Conservation (phyloP, 2,329 filamentous ascomycete genomes). For the Colletotrichum eremochloae region DNA sequence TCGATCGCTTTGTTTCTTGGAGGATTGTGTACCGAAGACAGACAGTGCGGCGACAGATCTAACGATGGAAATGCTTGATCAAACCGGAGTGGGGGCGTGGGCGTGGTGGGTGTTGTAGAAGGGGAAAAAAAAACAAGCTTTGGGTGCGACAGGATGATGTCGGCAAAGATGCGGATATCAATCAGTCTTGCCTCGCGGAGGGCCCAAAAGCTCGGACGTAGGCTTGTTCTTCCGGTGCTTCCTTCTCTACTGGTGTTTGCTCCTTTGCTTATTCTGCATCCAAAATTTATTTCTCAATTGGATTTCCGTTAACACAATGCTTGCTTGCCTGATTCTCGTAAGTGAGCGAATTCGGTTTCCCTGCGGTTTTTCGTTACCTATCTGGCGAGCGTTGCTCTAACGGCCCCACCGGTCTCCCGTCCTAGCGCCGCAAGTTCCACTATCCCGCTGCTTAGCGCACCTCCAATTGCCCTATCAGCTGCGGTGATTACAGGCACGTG, state of each 20-base stretch:
- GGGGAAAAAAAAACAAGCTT: constrained; percentile 38
- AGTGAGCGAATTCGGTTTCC: too few species aligned
- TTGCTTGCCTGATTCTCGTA: neutral
- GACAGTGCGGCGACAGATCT: neutral
- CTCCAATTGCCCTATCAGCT: constrained; percentile 44
- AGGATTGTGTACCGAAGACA: neutral
- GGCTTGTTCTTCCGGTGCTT: neutral
- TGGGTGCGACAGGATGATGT: constrained; percentile 23
- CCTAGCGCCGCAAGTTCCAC: constrained; percentile 27
- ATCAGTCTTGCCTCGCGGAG: neutral
- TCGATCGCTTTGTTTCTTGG: neutral
- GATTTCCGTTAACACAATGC: neutral
- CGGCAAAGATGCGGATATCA: neutral
- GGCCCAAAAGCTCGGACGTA: constrained; percentile 7
- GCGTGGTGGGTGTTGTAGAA: neutral
- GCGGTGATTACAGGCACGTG: constrained; percentile 40
- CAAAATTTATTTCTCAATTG: neutral
- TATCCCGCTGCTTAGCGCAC: constrained; percentile 30
- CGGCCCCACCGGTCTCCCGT: constrained; percentile 26
- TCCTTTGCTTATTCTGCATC: too few species aligned
- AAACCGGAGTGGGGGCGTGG: constrained; percentile 5
- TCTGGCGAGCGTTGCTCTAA: constrained; percentile 21
- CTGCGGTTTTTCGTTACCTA: neutral
- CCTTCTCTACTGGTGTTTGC: neutral
- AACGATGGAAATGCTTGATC: constrained; percentile 19